Evolutionary conservation across 768 basidiomycete genomes (phyloP).

Genomic region (Fomitopsis pulvina): DNA sequence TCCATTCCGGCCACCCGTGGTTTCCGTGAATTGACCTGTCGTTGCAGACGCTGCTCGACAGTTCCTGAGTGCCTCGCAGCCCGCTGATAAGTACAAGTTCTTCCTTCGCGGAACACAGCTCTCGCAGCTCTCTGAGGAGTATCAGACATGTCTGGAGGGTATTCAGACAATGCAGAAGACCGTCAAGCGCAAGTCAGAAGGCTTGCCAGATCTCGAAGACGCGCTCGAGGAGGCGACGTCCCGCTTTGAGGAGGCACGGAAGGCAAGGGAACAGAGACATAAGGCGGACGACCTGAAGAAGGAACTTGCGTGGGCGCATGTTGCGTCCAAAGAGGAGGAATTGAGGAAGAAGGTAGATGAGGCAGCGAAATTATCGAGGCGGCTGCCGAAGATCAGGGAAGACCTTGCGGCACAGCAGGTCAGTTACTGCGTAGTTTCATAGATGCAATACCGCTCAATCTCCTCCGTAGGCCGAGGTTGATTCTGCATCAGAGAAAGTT

Average conservation of each 20-base stretch:
- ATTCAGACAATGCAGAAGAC: conserved; percentile 62
- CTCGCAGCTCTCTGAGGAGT: conserved; percentile 80
- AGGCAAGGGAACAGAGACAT: conserved; percentile 63
- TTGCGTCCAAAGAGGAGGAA: conserved; percentile 61
- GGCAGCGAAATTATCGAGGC: conserved; percentile 31
- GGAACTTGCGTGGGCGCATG: conserved; percentile 86
- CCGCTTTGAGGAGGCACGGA: conserved; percentile 67
- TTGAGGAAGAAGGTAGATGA: conserved; percentile 35
- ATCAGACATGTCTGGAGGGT: conserved; percentile 68
- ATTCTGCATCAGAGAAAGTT: conserved; percentile 29
- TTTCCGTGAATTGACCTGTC: neutral
- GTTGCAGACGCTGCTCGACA: conserved; percentile 36
- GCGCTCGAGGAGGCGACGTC: conserved; percentile 49
- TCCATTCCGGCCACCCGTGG: too few relatives aligned
- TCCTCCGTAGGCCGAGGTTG: conserved; percentile 26
- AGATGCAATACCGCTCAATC: neutral
- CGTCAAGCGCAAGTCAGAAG: conserved; percentile 65
- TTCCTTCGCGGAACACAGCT: conserved; percentile 94
- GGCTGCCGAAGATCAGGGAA: conserved; percentile 33
- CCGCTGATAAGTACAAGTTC: conserved; percentile 91
- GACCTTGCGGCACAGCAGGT: conserved; percentile 36
- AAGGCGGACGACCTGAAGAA: conserved; percentile 67
- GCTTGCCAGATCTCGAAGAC: conserved; percentile 67
- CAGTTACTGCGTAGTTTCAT: neutral
- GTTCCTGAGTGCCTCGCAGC: conserved; percentile 79